Evolutionary conservation across 106 monocot species (phyloP).

Genomic region (Xerophyta viscosa): DNA sequence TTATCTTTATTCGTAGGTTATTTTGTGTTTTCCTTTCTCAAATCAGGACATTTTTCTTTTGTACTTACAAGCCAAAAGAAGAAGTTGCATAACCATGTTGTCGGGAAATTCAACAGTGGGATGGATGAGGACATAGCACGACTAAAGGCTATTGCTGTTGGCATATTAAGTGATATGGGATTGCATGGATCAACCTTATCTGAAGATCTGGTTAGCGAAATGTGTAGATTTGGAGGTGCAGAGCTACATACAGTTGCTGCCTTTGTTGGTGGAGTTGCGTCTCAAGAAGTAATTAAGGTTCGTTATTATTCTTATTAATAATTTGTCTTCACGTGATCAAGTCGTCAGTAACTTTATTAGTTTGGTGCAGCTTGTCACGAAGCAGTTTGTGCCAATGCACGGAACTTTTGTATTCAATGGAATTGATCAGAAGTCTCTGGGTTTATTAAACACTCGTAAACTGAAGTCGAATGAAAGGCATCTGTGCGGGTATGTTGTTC

Average conservation of each 20-base stretch:
- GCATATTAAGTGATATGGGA: conserved; percentile 54
- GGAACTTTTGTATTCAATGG: conserved; percentile 90
- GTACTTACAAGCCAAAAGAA: not conserved
- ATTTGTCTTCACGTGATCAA: too few relatives aligned
- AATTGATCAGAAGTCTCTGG: conserved; percentile 88
- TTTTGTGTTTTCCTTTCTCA: not conserved
- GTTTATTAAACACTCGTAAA: too few relatives aligned
- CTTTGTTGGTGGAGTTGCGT: conserved; percentile 79
- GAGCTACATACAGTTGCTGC: conserved; percentile 89
- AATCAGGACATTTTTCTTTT: not conserved
- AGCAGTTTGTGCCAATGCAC: conserved; percentile 69
- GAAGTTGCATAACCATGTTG: not conserved
- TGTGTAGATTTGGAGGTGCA: conserved; percentile 81
- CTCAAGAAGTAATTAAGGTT: conserved; percentile 97
- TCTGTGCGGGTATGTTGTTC: too few relatives aligned
- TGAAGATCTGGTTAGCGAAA: conserved; percentile 83
- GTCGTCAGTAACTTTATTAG: too few relatives aligned
- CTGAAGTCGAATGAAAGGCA: too few relatives aligned
- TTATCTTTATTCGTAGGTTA: not conserved
- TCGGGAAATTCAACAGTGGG: conserved; percentile 26
- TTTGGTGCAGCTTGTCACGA: conserved; percentile 87
- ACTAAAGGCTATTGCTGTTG: conserved; percentile 63
- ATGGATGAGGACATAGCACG: conserved; percentile 71
- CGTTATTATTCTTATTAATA: too few relatives aligned
- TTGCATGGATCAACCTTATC: conserved; percentile 51